phyloP scores from a whole-genome alignment of 116 monocot genomes.

The Dioscorea cayenensis region DNA sequence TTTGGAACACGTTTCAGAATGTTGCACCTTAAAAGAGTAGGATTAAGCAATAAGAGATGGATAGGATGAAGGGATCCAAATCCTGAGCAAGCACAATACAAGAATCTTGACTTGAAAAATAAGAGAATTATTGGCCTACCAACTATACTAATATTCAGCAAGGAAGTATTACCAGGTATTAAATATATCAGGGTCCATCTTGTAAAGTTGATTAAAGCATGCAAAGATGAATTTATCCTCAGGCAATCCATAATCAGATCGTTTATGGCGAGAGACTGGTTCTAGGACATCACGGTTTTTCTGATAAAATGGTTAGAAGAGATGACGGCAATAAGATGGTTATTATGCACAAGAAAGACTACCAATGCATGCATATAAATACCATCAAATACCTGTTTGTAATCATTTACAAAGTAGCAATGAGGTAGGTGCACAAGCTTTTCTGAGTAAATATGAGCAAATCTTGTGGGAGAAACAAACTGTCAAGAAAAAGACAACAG shows the following conservation, averaged over 20 bases:
- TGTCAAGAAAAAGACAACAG: constrained; percentile 11
- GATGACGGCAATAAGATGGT: not conserved
- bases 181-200: constrained; percentile 97
- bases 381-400: constrained; percentile 60
- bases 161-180: constrained; percentile 58
- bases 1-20: constrained; percentile 93
- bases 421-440: constrained; percentile 95
- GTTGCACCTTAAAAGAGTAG: constrained; percentile 67
- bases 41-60: not conserved
- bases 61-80: not conserved
- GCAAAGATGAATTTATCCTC: constrained; percentile 96
- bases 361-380: not conserved
- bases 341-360: not conserved
- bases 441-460: constrained; percentile 88
- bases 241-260: constrained; percentile 93
- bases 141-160: not conserved
- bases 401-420: constrained; percentile 97
- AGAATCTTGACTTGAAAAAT: not conserved
- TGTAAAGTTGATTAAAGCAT: constrained; percentile 96
- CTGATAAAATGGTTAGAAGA: constrained; percentile 23
- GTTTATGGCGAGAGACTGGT: constrained; percentile 59
- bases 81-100: too few species aligned
- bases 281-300: constrained; percentile 79
- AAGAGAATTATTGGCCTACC: not conserved
- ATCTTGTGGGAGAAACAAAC: constrained; percentile 78